Percentiles rank a stretch among this genome's conserved stretches.
These are phyloP conservation scores for Arthrobotrys sinensis DNA, from an alignment of 2,329 filamentous ascomycete genomes.

Conservation along the genomic window DNA sequence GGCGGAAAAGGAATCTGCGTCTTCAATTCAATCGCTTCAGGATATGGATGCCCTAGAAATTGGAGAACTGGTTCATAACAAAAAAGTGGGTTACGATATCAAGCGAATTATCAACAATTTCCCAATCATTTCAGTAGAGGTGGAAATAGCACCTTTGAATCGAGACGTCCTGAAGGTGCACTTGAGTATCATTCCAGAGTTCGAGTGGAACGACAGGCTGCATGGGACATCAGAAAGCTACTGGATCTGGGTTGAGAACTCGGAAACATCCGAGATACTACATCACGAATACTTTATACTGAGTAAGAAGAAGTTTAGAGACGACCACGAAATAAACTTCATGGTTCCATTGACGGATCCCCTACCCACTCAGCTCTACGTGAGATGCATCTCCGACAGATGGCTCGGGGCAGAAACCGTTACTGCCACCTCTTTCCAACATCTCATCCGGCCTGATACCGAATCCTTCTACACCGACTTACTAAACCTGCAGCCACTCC, in stretches of 20 bases:
- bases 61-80: conserved; percentile 90
- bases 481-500: conserved; percentile 89
- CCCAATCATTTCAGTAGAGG: conserved; percentile 89
- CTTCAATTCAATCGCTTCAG: conserved; percentile 84
- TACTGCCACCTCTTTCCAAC: conserved; percentile 94
- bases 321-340: conserved; percentile 98
- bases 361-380: conserved; percentile 94
- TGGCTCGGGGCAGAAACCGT: conserved; percentile 98
- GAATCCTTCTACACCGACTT: conserved; percentile 98
- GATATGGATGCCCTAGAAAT: conserved; percentile 96
- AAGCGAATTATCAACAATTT: conserved; percentile 88
- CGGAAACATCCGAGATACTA: conserved; percentile 96
- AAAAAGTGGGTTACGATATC: conserved; percentile 86
- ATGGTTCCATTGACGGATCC: conserved; percentile 96
- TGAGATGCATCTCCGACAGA: conserved; percentile 91
- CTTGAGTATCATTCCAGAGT: conserved; percentile 88
- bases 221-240: conserved; percentile 96
- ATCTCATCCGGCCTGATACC: conserved; percentile 95
- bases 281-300: conserved; percentile 98
- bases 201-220: conserved; percentile 92
- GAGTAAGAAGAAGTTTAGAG: conserved; percentile 87
- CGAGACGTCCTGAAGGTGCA: conserved; percentile 93
- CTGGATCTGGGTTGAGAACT: conserved; percentile 99
- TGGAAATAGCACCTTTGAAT: conserved; percentile 95
- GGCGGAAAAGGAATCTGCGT: conserved; percentile 81